These are phyloP conservation scores for Mycena haematopus DNA, from an alignment of 768 basidiomycete genomes.

Conservation along the genomic window DNA sequence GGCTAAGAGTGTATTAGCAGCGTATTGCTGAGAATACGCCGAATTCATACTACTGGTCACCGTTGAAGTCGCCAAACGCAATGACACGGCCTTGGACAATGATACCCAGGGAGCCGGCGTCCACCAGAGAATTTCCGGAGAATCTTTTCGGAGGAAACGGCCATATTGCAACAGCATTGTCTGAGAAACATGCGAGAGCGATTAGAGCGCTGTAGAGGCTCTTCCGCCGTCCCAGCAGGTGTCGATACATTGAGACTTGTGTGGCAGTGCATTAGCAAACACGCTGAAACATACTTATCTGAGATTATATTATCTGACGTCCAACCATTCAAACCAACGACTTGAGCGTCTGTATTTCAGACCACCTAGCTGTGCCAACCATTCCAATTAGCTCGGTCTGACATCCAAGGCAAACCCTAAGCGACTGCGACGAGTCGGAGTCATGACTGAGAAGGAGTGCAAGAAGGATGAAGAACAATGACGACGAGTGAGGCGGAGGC, in stretches of 20 bases:
- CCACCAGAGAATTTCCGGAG: conserved; percentile 78
- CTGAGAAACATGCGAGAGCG: conserved; percentile 14
- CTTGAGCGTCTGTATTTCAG: too few relatives aligned
- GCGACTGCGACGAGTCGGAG: too few relatives aligned
- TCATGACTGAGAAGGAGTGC: too few relatives aligned
- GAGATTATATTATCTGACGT: too few relatives aligned
- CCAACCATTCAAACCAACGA: too few relatives aligned
- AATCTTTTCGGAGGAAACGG: conserved; percentile 90
- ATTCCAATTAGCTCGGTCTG: too few relatives aligned
- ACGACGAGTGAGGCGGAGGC: too few relatives aligned
- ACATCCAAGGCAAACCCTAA: too few relatives aligned
- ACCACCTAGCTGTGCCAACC: too few relatives aligned
- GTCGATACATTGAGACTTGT: conserved; percentile 21
- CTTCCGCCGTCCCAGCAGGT: conserved; percentile 26
- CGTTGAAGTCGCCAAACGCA: conserved; percentile 95
- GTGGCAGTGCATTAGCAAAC: background rate
- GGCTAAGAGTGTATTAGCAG: conserved; percentile 46
- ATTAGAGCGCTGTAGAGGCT: conserved; percentile 15
- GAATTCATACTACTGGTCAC: conserved; percentile 87
- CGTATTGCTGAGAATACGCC: background rate
- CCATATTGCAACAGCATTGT: conserved; percentile 55
- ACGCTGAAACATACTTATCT: too few relatives aligned
- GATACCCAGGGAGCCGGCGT: conserved; percentile 82
- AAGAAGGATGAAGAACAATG: too few relatives aligned
- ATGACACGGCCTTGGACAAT: conserved; percentile 74